Evolutionary conservation across 192 early-diverging fungal species (phyloP).

Genomic region (Rhizoclosmatium globosum): DNA sequence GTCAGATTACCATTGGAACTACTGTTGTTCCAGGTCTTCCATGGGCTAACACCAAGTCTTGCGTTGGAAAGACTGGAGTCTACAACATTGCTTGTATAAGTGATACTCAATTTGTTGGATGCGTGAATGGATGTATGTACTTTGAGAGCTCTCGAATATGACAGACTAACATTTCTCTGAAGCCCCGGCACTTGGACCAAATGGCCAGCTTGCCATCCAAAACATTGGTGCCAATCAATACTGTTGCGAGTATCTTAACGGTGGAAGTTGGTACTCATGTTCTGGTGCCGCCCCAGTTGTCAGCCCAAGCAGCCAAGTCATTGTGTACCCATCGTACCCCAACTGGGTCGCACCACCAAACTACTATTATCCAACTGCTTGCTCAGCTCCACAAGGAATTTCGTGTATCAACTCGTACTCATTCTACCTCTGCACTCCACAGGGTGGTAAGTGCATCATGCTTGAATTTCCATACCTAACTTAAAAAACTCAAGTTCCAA

Average conservation of each 20-base stretch:
- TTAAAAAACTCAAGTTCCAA: too few relatives aligned
- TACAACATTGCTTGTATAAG: slow-evolving; percentile 28
- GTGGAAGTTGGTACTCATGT: not conserved
- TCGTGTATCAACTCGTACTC: not conserved
- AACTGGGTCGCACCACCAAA: not conserved
- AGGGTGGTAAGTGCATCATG: too few relatives aligned
- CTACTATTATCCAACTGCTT: not conserved
- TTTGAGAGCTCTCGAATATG: too few relatives aligned
- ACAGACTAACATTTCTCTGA: too few relatives aligned
- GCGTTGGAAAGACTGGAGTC: slow-evolving; percentile 17
- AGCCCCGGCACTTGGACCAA: too few relatives aligned
- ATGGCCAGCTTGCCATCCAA: not conserved
- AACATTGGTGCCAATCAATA: not conserved
- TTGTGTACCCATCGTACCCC: not conserved
- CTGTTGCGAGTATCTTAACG: not conserved
- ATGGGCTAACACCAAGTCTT: not conserved
- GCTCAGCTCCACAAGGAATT: not conserved
- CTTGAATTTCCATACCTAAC: too few relatives aligned
- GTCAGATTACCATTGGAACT: not conserved
- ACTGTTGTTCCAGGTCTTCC: not conserved
- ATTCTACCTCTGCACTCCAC: not conserved
- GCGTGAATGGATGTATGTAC: slow-evolving; percentile 26
- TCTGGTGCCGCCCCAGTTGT: not conserved
- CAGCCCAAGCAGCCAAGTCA: not conserved
- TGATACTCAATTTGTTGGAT: not conserved